Evolutionary conservation across 2,329 filamentous ascomycete genomes (phyloP).

Genomic region (Hirsutella rhossiliensis): DNA sequence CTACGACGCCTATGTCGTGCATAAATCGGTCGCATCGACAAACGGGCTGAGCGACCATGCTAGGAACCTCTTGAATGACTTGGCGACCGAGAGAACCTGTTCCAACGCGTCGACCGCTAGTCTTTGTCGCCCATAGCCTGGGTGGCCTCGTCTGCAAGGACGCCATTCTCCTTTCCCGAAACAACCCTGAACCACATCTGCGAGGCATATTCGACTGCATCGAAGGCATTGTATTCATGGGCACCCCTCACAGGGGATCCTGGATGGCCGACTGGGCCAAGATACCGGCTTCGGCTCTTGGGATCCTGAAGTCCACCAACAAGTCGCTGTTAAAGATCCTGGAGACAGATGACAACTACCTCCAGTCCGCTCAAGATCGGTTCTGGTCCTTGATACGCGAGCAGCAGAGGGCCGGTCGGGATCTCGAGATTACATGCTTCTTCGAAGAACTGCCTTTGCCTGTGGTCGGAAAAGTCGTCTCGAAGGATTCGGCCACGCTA

Average conservation of each 20-base stretch:
- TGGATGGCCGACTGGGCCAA: conserved; percentile 21
- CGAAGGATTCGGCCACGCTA: conserved; percentile 17
- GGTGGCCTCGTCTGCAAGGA: conserved; percentile 27
- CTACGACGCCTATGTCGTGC: conserved; percentile 22
- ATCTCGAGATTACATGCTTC: conserved; percentile 19
- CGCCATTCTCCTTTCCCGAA: conserved; percentile 19
- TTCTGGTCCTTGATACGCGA: conserved; percentile 17
- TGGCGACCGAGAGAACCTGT: conserved; percentile 11
- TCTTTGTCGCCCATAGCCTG: conserved; percentile 26
- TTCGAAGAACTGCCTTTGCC: conserved; percentile 20
- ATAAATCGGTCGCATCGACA: conserved; percentile 5
- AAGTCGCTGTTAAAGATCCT: conserved; percentile 15
- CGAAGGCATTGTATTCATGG: conserved; percentile 23
- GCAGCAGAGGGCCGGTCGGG: conserved; percentile 4
- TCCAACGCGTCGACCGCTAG: conserved; percentile 11
- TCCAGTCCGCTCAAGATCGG: conserved; percentile 10
- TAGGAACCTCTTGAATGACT: conserved; percentile 14
- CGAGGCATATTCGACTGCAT: conserved; percentile 12
- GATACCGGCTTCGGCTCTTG: conserved; percentile 15
- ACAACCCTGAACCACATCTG: conserved; percentile 16
- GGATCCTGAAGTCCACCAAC: conserved; percentile 19
- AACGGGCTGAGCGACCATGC: conserved; percentile 18
- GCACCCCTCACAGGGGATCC: conserved; percentile 23
- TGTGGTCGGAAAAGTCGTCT: conserved; percentile 11
- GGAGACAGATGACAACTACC: conserved; percentile 12